Conservation (phyloP, 2,329 filamentous ascomycete genomes). For the Claviceps purpurea region DNA sequence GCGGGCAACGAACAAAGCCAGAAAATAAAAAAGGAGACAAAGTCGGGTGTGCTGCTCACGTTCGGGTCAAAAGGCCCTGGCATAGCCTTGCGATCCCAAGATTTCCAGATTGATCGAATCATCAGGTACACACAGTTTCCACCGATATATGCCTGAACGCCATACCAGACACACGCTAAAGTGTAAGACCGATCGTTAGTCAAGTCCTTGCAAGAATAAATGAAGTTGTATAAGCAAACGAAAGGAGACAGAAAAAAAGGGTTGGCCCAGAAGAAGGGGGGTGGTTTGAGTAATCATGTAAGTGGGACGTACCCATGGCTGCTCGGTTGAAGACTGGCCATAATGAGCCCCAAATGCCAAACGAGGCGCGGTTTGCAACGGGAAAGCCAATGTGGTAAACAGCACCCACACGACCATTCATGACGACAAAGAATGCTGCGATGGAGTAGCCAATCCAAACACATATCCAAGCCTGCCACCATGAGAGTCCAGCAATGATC, state of each 20-base stretch:
- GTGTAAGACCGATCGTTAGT: neutral
- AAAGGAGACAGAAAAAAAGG: neutral
- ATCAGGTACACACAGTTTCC: constrained; percentile 77
- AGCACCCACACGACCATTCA: constrained; percentile 73
- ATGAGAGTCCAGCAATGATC: constrained; percentile 64
- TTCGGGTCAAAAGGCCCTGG: constrained; percentile 51
- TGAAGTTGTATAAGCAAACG: neutral
- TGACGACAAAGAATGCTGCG: constrained; percentile 58
- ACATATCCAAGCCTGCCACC: constrained; percentile 87
- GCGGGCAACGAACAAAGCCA: constrained; percentile 71
- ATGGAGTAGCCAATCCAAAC: constrained; percentile 79
- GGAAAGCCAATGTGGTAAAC: constrained; percentile 85
- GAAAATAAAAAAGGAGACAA: constrained; percentile 75
- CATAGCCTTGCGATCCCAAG: constrained; percentile 45
- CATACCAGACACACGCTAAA: constrained; percentile 70
- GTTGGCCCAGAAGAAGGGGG: neutral
- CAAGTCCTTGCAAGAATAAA: neutral
- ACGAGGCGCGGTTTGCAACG: constrained; percentile 62
- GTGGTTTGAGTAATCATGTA: neutral
- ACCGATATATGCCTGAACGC: constrained; percentile 75
- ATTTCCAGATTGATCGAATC: constrained; percentile 73
- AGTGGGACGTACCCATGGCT: constrained; percentile 45
- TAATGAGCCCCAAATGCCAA: constrained; percentile 78
- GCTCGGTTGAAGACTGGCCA: constrained; percentile 85
- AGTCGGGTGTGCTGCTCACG: constrained; percentile 62